Conservation (phyloP, 148 eudicot genomes). For the Cornus suecica region DNA sequence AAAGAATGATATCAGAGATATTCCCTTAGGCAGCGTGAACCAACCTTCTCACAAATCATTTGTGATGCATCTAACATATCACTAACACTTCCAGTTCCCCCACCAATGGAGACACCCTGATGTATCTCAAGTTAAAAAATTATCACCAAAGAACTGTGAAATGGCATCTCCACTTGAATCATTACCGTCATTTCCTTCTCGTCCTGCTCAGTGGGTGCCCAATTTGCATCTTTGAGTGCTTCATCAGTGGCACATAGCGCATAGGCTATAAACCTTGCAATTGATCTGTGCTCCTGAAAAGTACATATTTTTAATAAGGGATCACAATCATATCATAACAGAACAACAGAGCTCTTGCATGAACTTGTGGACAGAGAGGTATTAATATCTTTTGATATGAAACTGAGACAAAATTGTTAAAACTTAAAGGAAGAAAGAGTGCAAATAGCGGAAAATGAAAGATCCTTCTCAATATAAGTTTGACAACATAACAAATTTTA, state of each 20-base stretch:
- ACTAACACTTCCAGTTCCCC: slow-evolving; percentile 88
- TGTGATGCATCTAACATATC: slow-evolving; percentile 89
- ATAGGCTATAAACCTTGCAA: slow-evolving; percentile 87
- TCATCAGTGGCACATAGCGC: slow-evolving; percentile 96
- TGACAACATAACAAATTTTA: too few relatives aligned
- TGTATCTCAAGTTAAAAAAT: slow-evolving; percentile 31
- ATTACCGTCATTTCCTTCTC: slow-evolving; percentile 82
- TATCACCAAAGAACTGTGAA: slow-evolving; percentile 12
- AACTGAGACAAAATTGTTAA: not conserved
- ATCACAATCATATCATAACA: not conserved
- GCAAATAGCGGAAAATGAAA: not conserved
- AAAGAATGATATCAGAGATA: not conserved
- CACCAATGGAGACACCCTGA: slow-evolving; percentile 97
- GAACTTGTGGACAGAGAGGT: not conserved
- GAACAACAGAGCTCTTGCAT: not conserved
- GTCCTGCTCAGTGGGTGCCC: slow-evolving; percentile 59
- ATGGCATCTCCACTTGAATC: not conserved
- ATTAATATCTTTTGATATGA: not conserved
- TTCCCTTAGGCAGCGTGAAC: slow-evolving; percentile 9
- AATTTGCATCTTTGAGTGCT: slow-evolving; percentile 92
- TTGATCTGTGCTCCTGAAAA: slow-evolving; percentile 73
- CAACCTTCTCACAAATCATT: slow-evolving; percentile 86
- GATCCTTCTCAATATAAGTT: not conserved
- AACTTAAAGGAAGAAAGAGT: not conserved
- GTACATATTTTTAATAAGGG: not conserved